Base-by-base conservation (phyloP, 2,329 filamentous ascomycete species). In the Metarhizium rileyi region DNA sequence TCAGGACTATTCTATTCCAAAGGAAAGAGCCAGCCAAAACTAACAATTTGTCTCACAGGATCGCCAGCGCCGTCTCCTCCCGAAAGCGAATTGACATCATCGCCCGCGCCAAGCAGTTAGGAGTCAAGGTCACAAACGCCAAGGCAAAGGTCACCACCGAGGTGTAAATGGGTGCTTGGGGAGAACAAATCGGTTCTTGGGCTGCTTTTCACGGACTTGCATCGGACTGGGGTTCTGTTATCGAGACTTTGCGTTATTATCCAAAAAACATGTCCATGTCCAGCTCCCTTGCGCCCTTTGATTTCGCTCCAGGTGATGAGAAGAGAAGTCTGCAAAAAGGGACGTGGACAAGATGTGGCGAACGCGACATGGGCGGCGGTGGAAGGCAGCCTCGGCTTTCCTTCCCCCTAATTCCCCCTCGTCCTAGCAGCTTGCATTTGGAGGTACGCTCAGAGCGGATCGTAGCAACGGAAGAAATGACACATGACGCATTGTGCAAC, bases 81-180 rank as follows among this genome's bases (percentile, higher is more conserved):
- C 83, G 91, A 76, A 98, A 98, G 88, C 84, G 93, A 75, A 85
- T 98, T 75, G 90, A 96, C 69, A 98, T 98, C 76, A 84, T 98
- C 67, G 81, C 88, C 69, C 87, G 91, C 74, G 93, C 93, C 61
- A 97, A 97, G 87, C 86, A 95, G 76, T 79, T 98, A 69, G 89
- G 90, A 70, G 93, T 98, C 73, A 98, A 98, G 87, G 91, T 98
- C 73, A 98, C 93, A 71, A 98, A 98, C 83, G 75, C 88, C 76
- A 95, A 96, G 87, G 93, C 90, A 70, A 94, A 91, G 83, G 86
- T 98, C 73, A 95, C 91, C 66, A 95, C 90, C 65, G 93, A 98
- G 84, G 78, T 84, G 67, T 86, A 83, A 81, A 68, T 59, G 47
- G 38, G 14, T 30, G 44, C 44, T 49, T 38, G 28, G 35, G 36